A percentile compares a stretch with the other conserved stretches of the same genome.
These are phyloP conservation scores for Bjerkandera adusta DNA, from an alignment of 1,284 basidiomycete genomes.

Conservation along the genomic window DNA sequence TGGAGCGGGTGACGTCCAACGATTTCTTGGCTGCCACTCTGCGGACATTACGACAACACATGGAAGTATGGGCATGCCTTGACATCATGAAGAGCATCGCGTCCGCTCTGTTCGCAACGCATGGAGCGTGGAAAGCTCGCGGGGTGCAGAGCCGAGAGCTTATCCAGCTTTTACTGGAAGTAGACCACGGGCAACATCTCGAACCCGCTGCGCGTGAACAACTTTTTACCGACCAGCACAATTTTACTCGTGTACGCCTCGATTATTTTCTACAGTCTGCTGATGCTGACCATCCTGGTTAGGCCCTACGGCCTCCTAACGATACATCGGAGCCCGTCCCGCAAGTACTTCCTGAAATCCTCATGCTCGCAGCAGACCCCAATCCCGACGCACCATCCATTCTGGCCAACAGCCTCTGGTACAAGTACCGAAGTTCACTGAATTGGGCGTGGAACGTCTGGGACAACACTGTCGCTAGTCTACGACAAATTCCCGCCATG, in stretches of 20 bases:
- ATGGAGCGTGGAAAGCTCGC: constrained; percentile 59
- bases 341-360: constrained; percentile 61
- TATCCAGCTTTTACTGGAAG: constrained; percentile 56
- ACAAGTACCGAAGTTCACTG: constrained; percentile 66
- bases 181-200: constrained; percentile 59
- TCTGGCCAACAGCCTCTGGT: constrained; percentile 75
- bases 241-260: constrained; percentile 56
- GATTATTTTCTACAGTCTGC: background rate
- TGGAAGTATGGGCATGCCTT: constrained; percentile 76
- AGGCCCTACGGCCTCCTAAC: constrained; percentile 46
- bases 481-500: constrained; percentile 63
- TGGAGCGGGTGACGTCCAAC: constrained; percentile 47
- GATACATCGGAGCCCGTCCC: constrained; percentile 53
- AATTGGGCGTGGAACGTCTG: constrained; percentile 79
- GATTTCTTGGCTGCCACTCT: constrained; percentile 60
- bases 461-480: constrained; percentile 72
- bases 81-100: constrained; percentile 55
- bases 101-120: constrained; percentile 56
- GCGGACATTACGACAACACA: constrained; percentile 63
- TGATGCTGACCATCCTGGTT: background rate
- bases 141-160: constrained; percentile 64
- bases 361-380: constrained; percentile 55
- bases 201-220: constrained; percentile 52
- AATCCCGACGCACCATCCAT: constrained; percentile 58
- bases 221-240: constrained; percentile 54